These are phyloP conservation scores for Colletotrichum cuscutae DNA, from an alignment of 2,329 filamentous ascomycete species.

Conservation along the genomic window DNA sequence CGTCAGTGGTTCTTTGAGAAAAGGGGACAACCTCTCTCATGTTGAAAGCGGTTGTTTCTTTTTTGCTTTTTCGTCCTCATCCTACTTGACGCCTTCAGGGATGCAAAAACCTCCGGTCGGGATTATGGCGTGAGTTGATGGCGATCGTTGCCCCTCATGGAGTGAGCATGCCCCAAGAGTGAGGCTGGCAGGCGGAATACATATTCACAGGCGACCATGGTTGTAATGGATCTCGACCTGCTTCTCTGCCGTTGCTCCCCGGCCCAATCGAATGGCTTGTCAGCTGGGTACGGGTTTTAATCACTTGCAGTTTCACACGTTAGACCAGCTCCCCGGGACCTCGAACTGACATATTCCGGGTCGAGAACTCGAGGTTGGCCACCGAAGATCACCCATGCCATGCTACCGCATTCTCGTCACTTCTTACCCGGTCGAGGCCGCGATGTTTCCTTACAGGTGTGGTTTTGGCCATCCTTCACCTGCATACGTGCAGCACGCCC, in stretches of 20 bases:
- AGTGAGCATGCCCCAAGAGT: not conserved
- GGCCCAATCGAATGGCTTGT: not conserved
- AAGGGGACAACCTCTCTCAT: not conserved
- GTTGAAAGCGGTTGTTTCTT: not conserved
- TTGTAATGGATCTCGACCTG: slow-evolving; percentile 12
- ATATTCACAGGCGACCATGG: not conserved
- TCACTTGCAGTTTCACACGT: slow-evolving; percentile 13
- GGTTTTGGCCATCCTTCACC: not conserved
- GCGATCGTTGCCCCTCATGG: slow-evolving; percentile 14
- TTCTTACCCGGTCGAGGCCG: not conserved
- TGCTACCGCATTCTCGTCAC: not conserved
- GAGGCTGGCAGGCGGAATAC: slow-evolving; percentile 21
- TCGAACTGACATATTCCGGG: not conserved
- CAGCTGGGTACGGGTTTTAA: slow-evolving; percentile 21
- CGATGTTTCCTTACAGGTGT: not conserved
- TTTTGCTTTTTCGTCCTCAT: not conserved
- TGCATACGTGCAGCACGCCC: no score
- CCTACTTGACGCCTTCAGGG: slow-evolving; percentile 7
- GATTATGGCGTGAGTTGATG: not conserved
- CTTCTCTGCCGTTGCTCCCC: not conserved
- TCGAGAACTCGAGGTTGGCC: not conserved
- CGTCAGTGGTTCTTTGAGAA: not conserved
- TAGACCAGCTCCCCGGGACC: not conserved
- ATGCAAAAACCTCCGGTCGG: not conserved
- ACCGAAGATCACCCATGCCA: not conserved